Evolutionary conservation across 306 rosid species (phyloP).

Genomic region (cucumber (Cucumis sativus)): DNA sequence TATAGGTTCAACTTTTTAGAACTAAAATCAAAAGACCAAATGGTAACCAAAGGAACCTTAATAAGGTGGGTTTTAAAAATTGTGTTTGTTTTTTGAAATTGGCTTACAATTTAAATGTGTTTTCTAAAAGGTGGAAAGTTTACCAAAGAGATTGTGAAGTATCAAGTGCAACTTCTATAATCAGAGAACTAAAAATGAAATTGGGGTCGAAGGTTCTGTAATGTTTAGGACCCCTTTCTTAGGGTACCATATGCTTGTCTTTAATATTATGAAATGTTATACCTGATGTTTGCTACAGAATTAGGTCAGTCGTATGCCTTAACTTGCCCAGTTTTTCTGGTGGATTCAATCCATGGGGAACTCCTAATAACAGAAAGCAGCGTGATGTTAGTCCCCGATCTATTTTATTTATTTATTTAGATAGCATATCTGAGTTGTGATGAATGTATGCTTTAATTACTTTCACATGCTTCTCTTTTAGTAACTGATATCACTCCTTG

Average conservation of each 20-base stretch:
- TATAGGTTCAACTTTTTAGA: no score
- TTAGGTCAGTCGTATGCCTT: constrained; percentile 80
- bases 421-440: constrained; percentile 7
- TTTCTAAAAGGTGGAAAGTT: background rate
- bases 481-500: background rate
- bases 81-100: background rate
- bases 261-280: background rate
- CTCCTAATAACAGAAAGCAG: constrained; percentile 36
- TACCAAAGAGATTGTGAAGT: background rate
- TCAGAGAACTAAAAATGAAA: background rate
- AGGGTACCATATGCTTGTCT: background rate
- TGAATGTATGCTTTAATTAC: background rate
- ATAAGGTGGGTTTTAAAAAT: background rate
- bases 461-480: background rate
- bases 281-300: constrained; percentile 30
- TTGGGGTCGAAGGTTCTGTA: background rate
- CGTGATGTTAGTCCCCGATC: constrained; percentile 31
- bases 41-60: no score
- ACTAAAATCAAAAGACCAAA: no score
- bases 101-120: background rate
- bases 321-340: constrained; percentile 99
- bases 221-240: background rate
- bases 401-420: background rate
- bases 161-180: background rate
- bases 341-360: constrained; percentile 94